Evolutionary conservation across 345 rosid species (phyloP).

Genomic region (Heritiera fomes): DNA sequence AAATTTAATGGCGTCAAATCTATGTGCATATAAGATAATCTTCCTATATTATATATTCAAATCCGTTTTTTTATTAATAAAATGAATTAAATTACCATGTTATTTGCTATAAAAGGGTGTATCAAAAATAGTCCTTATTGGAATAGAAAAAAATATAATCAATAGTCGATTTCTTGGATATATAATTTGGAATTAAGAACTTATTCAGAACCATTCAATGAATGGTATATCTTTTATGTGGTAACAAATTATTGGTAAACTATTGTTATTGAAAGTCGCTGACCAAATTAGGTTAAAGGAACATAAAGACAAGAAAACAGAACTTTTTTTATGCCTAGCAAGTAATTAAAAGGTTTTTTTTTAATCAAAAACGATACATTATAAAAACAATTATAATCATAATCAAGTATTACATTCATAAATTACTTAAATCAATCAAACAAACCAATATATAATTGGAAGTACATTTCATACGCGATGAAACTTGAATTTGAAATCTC

Average conservation of each 20-base stretch:
- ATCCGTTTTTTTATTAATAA: too few relatives aligned
- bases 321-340: neutral
- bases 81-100: too few relatives aligned
- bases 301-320: neutral
- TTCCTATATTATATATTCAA: neutral
- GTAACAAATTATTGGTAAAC: constrained; percentile 9
- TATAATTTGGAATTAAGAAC: neutral
- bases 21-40: too few relatives aligned
- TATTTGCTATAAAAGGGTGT: neutral
- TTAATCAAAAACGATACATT: too few relatives aligned
- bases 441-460: too few relatives aligned
- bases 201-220: neutral
- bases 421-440: too few relatives aligned
- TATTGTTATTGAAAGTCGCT: constrained; percentile 15
- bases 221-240: neutral
- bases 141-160: neutral
- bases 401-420: too few relatives aligned
- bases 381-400: too few relatives aligned
- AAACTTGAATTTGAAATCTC: neutral
- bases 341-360: neutral
- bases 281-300: constrained; percentile 6
- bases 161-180: neutral
- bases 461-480: too few relatives aligned
- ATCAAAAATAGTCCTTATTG: neutral
- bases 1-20: too few relatives aligned